These are phyloP conservation scores for Globisporangium radiosum DNA, from an alignment of 352 stramenopile genomes.

Conservation along the genomic window DNA sequence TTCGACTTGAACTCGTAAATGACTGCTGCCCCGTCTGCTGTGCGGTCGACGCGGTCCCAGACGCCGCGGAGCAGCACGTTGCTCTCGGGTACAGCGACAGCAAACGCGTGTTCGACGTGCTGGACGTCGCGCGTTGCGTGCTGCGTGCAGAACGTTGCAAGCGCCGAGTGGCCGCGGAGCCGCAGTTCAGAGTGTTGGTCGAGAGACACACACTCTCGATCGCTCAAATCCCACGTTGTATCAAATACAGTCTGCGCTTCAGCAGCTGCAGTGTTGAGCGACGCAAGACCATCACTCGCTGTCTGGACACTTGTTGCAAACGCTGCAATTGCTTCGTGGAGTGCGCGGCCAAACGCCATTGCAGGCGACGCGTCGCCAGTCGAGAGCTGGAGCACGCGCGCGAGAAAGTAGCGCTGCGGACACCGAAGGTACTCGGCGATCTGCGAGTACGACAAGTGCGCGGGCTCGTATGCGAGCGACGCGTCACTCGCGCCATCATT, in stretches of 20 bases:
- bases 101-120: conserved; percentile 59
- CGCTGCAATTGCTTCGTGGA: conserved; percentile 65
- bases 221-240: conserved; percentile 1
- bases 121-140: conserved; percentile 32
- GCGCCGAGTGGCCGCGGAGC: conserved; percentile 22
- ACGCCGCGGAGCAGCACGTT: conserved; percentile 58
- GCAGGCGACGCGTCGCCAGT: conserved; percentile 30
- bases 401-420: conserved; percentile 72
- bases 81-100: conserved; percentile 34
- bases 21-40: conserved; percentile 23
- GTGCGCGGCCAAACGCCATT: conserved; percentile 68
- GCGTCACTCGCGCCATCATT: too few relatives aligned
- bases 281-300: conserved; percentile 8
- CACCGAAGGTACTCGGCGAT: conserved; percentile 77
- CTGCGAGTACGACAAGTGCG: conserved; percentile 77
- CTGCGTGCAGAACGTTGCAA: conserved; percentile 38
- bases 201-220: too few relatives aligned
- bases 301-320: conserved; percentile 28
- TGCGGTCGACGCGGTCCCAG: conserved; percentile 68
- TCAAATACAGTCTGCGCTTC: conserved; percentile 5
- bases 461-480: conserved; percentile 26
- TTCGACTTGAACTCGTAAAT: conserved; percentile 87
- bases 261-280: conserved; percentile 13
- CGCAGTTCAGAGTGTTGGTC: conserved; percentile 12
- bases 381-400: conserved; percentile 54